Conservation (phyloP, 2,329 filamentous ascomycete genomes). For the Zymoseptoria pseudotritici region DNA sequence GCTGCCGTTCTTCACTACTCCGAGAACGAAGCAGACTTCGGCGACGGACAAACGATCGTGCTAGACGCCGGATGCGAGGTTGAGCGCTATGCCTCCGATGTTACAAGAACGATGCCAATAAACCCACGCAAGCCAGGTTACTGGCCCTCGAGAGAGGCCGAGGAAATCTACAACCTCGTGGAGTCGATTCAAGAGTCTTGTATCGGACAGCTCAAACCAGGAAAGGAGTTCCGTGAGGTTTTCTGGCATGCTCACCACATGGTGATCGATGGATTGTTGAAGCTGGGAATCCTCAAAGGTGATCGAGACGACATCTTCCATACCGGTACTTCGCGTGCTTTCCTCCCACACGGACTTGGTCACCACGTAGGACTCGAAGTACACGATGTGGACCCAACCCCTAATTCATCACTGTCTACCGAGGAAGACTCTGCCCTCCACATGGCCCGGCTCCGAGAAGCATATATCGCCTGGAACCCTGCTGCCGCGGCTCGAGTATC, state of each 20-base stretch:
- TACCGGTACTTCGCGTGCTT: conserved; percentile 37
- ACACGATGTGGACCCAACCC: conserved; percentile 37
- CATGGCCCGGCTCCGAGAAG: neutral
- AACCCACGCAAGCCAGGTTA: conserved; percentile 42
- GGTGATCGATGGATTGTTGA: conserved; percentile 69
- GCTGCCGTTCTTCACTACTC: conserved; percentile 82
- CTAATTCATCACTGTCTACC: conserved; percentile 6
- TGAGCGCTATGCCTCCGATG: conserved; percentile 77
- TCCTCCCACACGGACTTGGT: conserved; percentile 44
- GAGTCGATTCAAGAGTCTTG: conserved; percentile 76
- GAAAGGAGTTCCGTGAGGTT: conserved; percentile 69
- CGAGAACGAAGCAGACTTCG: conserved; percentile 66
- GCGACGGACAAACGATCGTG: conserved; percentile 64
- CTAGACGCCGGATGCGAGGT: conserved; percentile 86
- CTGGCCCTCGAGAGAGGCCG: conserved; percentile 60
- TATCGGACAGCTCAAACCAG: conserved; percentile 65
- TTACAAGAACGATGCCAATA: conserved; percentile 82
- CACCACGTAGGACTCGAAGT: conserved; percentile 47
- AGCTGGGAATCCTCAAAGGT: conserved; percentile 67
- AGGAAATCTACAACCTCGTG: conserved; percentile 69
- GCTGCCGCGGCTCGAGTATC: conserved; percentile 77
- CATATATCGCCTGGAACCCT: conserved; percentile 21
- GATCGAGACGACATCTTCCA: conserved; percentile 39
- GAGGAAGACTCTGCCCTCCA: neutral
- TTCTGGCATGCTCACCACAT: conserved; percentile 72